Evolutionary conservation across 169 alveolate species (phyloP).

Genomic region (Cryptosporidium baileyi): DNA sequence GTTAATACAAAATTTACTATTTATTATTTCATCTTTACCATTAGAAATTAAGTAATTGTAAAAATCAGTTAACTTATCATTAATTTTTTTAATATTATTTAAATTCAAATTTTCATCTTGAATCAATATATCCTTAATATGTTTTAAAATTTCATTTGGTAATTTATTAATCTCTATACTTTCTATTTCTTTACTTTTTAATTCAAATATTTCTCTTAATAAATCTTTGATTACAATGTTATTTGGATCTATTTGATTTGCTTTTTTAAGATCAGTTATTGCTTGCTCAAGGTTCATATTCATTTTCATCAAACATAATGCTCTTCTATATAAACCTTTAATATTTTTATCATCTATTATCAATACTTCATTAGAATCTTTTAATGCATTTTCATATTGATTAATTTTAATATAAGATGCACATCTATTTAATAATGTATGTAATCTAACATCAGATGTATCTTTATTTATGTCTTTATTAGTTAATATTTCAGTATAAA

Average conservation of each 20-base stretch:
- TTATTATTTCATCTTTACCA: constrained; percentile 16
- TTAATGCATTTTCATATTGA: background rate
- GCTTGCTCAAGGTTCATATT: background rate
- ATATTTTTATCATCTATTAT: background rate
- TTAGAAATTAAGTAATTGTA: constrained; percentile 1
- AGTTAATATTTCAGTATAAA: constrained; percentile 14
- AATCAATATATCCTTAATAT: background rate
- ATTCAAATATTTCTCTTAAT: background rate
- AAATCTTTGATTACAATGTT: background rate
- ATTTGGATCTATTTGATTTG: background rate
- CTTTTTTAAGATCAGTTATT: constrained; percentile 18
- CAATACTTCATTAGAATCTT: constrained; percentile 1
- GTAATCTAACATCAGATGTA: background rate
- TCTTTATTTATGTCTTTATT: background rate
- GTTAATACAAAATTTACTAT: background rate
- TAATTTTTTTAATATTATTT: background rate
- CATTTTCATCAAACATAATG: background rate
- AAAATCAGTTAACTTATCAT: background rate
- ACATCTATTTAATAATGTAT: constrained; percentile 11
- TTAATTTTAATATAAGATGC: constrained; percentile 19
- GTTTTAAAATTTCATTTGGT: constrained; percentile 17
- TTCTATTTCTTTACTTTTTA: background rate
- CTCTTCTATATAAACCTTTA: constrained; percentile 33
- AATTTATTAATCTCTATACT: background rate
- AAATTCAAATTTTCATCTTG: background rate